phyloP scores from a whole-genome alignment of 2,329 filamentous ascomycete genomes.

The Neopestalotiopsis clavispora region DNA sequence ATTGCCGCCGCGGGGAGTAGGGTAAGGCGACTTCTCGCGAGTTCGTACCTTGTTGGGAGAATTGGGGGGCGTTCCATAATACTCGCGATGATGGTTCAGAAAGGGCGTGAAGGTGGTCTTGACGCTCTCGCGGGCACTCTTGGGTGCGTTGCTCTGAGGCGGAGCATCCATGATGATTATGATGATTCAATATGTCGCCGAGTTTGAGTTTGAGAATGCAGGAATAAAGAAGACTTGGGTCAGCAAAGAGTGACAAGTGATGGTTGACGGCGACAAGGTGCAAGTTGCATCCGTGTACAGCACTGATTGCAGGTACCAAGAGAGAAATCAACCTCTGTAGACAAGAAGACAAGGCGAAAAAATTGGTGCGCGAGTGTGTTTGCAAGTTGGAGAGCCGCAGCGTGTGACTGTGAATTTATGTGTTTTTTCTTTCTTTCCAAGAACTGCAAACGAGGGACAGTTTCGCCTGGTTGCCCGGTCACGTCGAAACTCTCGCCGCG shows the following conservation, averaged over 20 bases:
- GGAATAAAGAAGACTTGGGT: not conserved
- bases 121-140: slow-evolving; percentile 22
- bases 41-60: slow-evolving; percentile 12
- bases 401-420: too few relatives aligned
- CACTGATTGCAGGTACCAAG: not conserved
- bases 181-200: not conserved
- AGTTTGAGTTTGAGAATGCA: not conserved
- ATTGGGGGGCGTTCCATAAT: not conserved
- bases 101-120: slow-evolving; percentile 30
- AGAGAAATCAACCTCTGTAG: not conserved
- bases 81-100: slow-evolving; percentile 17
- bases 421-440: not conserved
- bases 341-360: not conserved
- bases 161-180: not conserved
- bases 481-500: not conserved
- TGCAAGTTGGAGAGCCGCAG: too few relatives aligned
- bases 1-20: slow-evolving; percentile 1
- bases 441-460: not conserved
- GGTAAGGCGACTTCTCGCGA: slow-evolving; percentile 9
- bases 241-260: not conserved
- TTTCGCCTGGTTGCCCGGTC: not conserved
- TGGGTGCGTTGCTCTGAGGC: slow-evolving; percentile 14
- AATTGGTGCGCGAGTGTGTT: not conserved
- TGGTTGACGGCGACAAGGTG: not conserved
- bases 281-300: not conserved